Base-by-base conservation (phyloP, 257 asterid species). In the Salvia miltiorrhiza region DNA sequence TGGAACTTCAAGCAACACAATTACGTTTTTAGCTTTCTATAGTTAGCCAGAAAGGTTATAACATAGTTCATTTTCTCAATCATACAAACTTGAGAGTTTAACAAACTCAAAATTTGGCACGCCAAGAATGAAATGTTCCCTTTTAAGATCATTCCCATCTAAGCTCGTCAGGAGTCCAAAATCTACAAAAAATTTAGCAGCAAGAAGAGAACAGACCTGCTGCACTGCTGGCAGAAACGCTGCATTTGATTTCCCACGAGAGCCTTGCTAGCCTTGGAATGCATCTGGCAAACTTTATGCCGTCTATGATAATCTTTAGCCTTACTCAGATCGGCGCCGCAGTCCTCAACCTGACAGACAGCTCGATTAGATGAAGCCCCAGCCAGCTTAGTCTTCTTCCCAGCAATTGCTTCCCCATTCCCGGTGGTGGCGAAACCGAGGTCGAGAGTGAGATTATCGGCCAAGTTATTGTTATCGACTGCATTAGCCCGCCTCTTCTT, bases 161-260 rank as follows among this genome's bases (percentile, higher is more conserved):
- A 4, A 17, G 19, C 28, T 16, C 10, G 23, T 0, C 16, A 54
- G 13, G 12, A 14, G 20, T 24, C 39, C 32, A 43, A 32, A 19
- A 26, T 21, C 30, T 9, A 32, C n/a, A n/a, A n/a, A n/a, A 2
- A 65, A 45, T 23, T 17, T 52, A 7, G 41, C 13, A 39, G 37
- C 28, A 60, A 41, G 37, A 62, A 24, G 67, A 62, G 14, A 55
- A 73, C 64, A 65, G 55, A 89, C 95, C 97, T 86, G 82, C 95
- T 90, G 76, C 97, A 90, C 87, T 88, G 96, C 82, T 88, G 94
- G 79, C 96, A 88, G 74, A 88, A 90, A 0, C 96, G 87, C 81
- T 88, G 97, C 96, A 90, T 83, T 72, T 81, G 78, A 70, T 83
- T 86, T 17, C 80, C 89, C 3, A 88, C 86, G 39, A 86, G 88